Conservation (phyloP, 2,329 filamentous ascomycete species). For the Hysterium pulicare region DNA sequence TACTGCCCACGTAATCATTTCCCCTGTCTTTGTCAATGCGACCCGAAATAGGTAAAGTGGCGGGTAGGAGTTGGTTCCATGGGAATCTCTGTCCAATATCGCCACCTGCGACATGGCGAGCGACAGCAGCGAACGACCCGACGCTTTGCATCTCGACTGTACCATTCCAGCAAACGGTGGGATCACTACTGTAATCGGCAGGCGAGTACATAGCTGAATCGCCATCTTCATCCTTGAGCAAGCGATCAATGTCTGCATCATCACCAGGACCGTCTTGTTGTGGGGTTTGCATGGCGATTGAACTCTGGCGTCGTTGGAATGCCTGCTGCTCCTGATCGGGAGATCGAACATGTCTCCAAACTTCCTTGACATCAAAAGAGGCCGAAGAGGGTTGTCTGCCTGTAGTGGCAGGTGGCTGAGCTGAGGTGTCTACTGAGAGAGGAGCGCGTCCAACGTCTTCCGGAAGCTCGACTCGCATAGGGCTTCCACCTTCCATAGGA, state of each 20-base stretch:
- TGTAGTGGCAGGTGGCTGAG: conserved; percentile 7
- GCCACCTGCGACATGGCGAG: conserved; percentile 79
- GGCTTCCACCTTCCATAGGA: conserved; percentile 13
- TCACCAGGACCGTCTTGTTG: conserved; percentile 58
- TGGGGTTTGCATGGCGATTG: conserved; percentile 39
- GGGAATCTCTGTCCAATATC: conserved; percentile 65
- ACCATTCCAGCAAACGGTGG: conserved; percentile 58
- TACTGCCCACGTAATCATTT: conserved; percentile 83
- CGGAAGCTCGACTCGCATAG: conserved; percentile 31
- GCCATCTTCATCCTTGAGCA: conserved; percentile 78
- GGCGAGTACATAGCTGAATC: conserved; percentile 82
- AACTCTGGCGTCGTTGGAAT: conserved; percentile 52
- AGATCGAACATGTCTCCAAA: conserved; percentile 79
- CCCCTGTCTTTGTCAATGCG: conserved; percentile 80
- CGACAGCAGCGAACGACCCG: conserved; percentile 71
- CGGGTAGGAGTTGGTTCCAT: conserved; percentile 75
- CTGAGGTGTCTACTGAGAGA: conserved; percentile 33
- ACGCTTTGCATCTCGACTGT: conserved; percentile 65
- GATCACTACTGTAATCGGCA: conserved; percentile 66
- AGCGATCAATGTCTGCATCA: conserved; percentile 84
- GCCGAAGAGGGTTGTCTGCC: conserved; percentile 55
- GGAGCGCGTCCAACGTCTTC: conserved; percentile 28
- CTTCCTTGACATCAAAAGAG: conserved; percentile 76
- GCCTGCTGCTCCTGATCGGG: conserved; percentile 54
- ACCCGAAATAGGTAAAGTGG: conserved; percentile 67